Base-by-base conservation (phyloP, 345 rosid species). In the Carallia pectinifolia region DNA sequence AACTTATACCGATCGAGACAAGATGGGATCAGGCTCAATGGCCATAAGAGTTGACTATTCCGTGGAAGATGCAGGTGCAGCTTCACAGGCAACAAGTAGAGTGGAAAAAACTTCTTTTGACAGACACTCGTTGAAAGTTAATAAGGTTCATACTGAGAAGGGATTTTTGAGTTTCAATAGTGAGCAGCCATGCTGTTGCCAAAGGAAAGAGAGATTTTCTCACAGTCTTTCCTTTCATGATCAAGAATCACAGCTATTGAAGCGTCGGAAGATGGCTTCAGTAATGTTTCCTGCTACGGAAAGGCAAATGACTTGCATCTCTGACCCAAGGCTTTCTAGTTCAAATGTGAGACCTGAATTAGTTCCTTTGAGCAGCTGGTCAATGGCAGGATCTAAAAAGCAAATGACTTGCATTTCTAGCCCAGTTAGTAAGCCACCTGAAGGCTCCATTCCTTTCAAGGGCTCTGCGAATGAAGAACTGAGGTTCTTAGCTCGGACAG, bases 151-250 rank as follows among this genome's bases (percentile, higher is more conserved):
- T 65, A 19, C 74, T 18, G 88, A 81, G 61, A 87, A 77, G 77
- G 81, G 85, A 56, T 80, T 89, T 72, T 71, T 69, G 23, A 68
- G 76, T 66, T 75, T 71, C 63, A 78, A 74, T 54, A 86, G 80
- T 77, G 82, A 87, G 71, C 87, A 82, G 74, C 85, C 97, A 23
- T 95, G 97, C 80, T 86, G 97, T 80, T 87, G 97, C 83, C 97
- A 92, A 71, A 86, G 87, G 76, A 95, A 88, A 81, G 99, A 95
- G 67, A 87, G 84, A 76, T 64, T 76, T 68, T 73, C 82, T 19
- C 88, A 83, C 66, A 82, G 77, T 66, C 53, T 82, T 67, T 67
- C 77, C 27, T 61, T 72, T 59, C 87, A 81, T 72, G 78, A 76
- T 69, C 88, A 84, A 62, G 88, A 86, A 30, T 84, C 96, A 65